Conservation (phyloP, 176 grass and related monocot species). For the Guadua angustifolia region DNA sequence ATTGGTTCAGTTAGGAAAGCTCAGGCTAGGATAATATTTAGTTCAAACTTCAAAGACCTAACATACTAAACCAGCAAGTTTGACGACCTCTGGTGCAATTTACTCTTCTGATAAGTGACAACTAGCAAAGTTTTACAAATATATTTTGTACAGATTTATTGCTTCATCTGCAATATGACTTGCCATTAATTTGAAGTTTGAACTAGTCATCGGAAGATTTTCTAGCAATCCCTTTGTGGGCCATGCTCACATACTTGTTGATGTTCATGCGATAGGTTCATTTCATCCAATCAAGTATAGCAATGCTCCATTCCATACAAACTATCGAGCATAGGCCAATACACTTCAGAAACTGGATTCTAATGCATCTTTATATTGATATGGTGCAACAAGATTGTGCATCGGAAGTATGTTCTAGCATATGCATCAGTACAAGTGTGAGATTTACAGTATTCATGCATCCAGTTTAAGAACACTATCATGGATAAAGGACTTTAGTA, state of each 20-base stretch:
- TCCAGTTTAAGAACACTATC: slow-evolving; percentile 16
- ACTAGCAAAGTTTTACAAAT: slow-evolving; percentile 2
- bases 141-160: slow-evolving; percentile 2
- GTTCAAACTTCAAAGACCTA: slow-evolving; percentile 15
- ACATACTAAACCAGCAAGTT: not conserved
- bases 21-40: slow-evolving; percentile 9
- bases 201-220: slow-evolving; percentile 13
- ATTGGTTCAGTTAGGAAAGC: slow-evolving; percentile 5
- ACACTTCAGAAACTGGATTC: not conserved
- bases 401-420: slow-evolving; percentile 10
- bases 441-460: not conserved
- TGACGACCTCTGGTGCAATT: slow-evolving; percentile 6
- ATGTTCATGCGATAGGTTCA: not conserved
- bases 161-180: not conserved
- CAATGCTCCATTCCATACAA: not conserved
- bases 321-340: not conserved
- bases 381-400: not conserved
- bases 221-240: not conserved
- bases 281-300: not conserved
- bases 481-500: slow-evolving; percentile 5
- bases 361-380: not conserved
- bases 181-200: slow-evolving; percentile 9
- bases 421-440: not conserved
- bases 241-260: not conserved
- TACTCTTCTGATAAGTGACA: slow-evolving; percentile 26